Base-by-base conservation (phyloP, 1,139 yeast species). In the Kodamaea fungicola region DNA sequence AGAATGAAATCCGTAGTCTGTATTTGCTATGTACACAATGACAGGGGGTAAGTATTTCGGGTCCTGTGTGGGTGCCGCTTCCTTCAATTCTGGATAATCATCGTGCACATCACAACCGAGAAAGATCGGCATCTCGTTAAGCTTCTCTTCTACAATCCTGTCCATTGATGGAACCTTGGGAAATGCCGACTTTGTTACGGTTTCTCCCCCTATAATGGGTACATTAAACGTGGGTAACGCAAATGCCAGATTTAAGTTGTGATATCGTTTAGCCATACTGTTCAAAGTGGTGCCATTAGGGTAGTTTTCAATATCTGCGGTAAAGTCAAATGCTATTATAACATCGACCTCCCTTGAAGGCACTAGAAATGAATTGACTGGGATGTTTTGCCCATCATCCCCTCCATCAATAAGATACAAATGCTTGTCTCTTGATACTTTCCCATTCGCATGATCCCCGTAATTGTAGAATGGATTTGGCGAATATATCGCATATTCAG, bases 391-490 rank as follows among this genome's bases (percentile, higher is more conserved):
- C 2, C 74, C 73, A 45, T 67, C 72, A 34, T 65, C 71, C 2
- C 75, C 75, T 1, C 75, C 75, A 43, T 69, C 75, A 1, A 61
- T 70, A 12, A 69, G 45, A 41, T 62, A 66, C 31, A 66, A 42
- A 37, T 61, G 61, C 5, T 45, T 37, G 23, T 44, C 49, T 4
- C 44, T 37, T 3, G 49, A 37, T 2, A 61, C 41, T 24, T 19
- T 27, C 6, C 43, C 40, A 8, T 16, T 16, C 7, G n/a, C 22
- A 12, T 25, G 16, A 12, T 28, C 7, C 6, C 31, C 32, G 37
- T 55, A 63, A 10, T 64, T 67, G 42, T 59, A 71, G 57, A 85
- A 89, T 4, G 96, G 96, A 48, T 86, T 88, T 3, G 95, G 95
- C 8, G 76, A 64, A 59, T 72, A 76, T 4, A 83, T 57, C 1